Conservation (phyloP, 371 early-diverging fungal genomes). For the Mucor sp. region DNA sequence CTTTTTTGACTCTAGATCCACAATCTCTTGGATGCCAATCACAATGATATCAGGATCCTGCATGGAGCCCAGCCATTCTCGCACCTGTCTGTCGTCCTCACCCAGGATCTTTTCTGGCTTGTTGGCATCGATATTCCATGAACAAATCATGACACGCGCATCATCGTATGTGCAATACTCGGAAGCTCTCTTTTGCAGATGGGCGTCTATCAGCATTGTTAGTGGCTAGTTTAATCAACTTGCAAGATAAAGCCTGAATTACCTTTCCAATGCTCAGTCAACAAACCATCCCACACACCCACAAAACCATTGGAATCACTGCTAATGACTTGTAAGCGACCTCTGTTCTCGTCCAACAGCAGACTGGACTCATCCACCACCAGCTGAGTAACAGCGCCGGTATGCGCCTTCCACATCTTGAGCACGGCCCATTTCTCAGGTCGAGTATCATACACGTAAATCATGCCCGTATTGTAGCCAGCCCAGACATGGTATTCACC, state of each 20-base stretch:
- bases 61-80: conserved; percentile 49
- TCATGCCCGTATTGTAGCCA: conserved; percentile 70
- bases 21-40: conserved; percentile 81
- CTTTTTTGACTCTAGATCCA: conserved; percentile 70
- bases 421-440: conserved; percentile 47
- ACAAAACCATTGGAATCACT: conserved; percentile 66
- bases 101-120: conserved; percentile 47
- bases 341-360: conserved; percentile 30
- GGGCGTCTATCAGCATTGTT: conserved; percentile 44
- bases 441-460: conserved; percentile 63
- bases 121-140: conserved; percentile 76
- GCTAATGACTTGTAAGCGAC: conserved; percentile 52
- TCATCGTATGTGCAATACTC: conserved; percentile 56
- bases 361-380: conserved; percentile 42
- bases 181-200: conserved; percentile 46
- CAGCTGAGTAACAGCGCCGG: conserved; percentile 49
- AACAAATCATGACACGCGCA: conserved; percentile 61
- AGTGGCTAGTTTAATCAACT: too few relatives aligned
- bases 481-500: conserved; percentile 68
- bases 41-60: conserved; percentile 72
- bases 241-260: too few relatives aligned
- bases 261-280: conserved; percentile 70
- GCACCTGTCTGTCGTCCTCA: conserved; percentile 33
- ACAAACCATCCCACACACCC: conserved; percentile 75
- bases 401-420: conserved; percentile 69